Base-by-base conservation (phyloP, 148 eudicot genomes). In the Chenopodium quinoa region DNA sequence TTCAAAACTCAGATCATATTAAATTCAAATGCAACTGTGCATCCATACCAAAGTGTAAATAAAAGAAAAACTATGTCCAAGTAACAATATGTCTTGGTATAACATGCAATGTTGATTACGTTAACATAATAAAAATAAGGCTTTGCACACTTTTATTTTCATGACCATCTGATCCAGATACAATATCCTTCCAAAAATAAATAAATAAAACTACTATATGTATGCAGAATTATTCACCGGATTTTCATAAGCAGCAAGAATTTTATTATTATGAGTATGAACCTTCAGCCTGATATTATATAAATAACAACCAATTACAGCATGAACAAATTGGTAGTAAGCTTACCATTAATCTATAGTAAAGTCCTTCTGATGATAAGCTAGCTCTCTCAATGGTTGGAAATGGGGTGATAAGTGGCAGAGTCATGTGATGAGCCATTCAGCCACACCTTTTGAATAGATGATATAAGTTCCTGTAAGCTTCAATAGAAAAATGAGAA, bases 271-370 rank as follows among this genome's bases (percentile, higher is more conserved):
- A 3, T 12, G 2, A 14, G 0, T 13, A 76, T 22, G 50, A 34
- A 52, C 50, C 29, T 31, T 9, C 32, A 37, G n/a, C n/a, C 17
- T 14, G 50, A 74, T 67, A 52, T 29, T 46, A 52, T 67, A 37
- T n/a, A 17, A 58, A 68, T 25, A 81, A 1, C 31, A 32, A 56
- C 22, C 19, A 11, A 69, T 40, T 19, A 76, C 71, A 50, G 27
- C 80, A 13, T 16, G 47, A 66, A 75, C 22, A 46, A 71, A 22
- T 17, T 56, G 60, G 71, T 77, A 10, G 25, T 77, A 78, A 72
- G 50, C 62, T 82, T 72, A 77, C 84, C 77, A 77, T 11, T 32
- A 77, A 48, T 44, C 17, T 19, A 46, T 11, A 58, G 17, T 54
- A 17, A 14, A 54, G 19, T 54, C 19, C 60, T 10, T 54, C 60